A percentile compares a stretch with the other conserved stretches of the same genome.
Evolutionary conservation across 495 filamentous ascomycete species (phyloP).

Genomic region (Tricharina praecox): DNA sequence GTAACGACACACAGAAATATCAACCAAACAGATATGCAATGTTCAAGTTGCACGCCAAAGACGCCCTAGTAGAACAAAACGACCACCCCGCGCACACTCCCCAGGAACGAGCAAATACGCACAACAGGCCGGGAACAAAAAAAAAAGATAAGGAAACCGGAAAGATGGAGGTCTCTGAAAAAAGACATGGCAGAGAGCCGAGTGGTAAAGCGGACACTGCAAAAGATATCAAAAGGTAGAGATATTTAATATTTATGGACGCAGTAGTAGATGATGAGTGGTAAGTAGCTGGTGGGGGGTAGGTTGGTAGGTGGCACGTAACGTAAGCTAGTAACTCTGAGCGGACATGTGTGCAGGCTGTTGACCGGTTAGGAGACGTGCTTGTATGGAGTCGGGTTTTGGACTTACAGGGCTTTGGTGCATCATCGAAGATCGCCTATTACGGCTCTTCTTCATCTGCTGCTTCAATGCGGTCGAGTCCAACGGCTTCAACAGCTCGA

Average conservation of each 20-base stretch:
- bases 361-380: no score
- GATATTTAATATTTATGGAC: not conserved
- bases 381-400: no score
- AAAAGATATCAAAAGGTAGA: not conserved
- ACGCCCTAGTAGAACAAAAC: slow-evolving; percentile 10
- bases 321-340: slow-evolving; percentile 18
- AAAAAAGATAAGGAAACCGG: not conserved
- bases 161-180: not conserved
- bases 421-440: slow-evolving; percentile 40
- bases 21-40: slow-evolving; percentile 2
- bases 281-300: no score
- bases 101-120: slow-evolving; percentile 2
- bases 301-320: no score
- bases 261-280: no score
- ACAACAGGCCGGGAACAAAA: slow-evolving; percentile 1
- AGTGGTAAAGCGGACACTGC: not conserved
- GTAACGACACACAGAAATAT: not conserved
- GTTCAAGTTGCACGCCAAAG: slow-evolving; percentile 9
- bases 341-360: slow-evolving; percentile 25
- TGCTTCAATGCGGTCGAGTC: slow-evolving; percentile 95
- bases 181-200: not conserved
- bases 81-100: no score
- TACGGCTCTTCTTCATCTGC: slow-evolving; percentile 96
- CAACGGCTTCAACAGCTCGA: slow-evolving; percentile 88
- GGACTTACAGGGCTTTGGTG: slow-evolving; percentile 24